Base-by-base conservation (phyloP, 495 filamentous ascomycete species). In the Aspergillus funiculosus region DNA sequence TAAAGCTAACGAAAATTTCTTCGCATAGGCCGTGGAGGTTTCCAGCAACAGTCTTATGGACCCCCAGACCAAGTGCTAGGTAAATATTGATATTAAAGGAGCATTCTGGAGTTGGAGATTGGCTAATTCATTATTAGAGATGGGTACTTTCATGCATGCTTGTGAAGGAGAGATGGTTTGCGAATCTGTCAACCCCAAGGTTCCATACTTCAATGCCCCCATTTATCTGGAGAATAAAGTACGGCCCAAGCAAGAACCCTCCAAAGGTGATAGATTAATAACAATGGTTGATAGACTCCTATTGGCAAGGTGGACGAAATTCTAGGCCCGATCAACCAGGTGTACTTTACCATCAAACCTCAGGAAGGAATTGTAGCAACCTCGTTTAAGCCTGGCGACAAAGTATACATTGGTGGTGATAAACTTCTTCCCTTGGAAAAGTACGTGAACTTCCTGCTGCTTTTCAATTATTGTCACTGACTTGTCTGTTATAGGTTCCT, bases 151-250 rank as follows among this genome's bases (percentile, higher is more conserved):
- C 68, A 66, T 96, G 61, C 92, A 98, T 69, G 80, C 87, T 27
- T 89, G 85, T 68, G 92, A 98, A 67, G 91, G 92, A 59, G 92
- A 98, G 67, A 88, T 98, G 71, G 81, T 98, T 50, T 94, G 89
- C 82, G 79, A 86, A 69, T 90, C 85, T 42, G 80, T 83, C 64
- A 97, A 95, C 73, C 75, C 86, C 44, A 97, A 96, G 73, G 85
- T 98, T 41, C 92, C 92, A 35, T 94, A 96, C 69, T 98, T 98
- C 83, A 97, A 97, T 72, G 92, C 94, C 28, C 89, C 87, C 39
- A 94, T 97, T 59, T 98, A 90, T 74, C 82, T 97, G 39, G 90
- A 98, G 77, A 97, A 97, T 75, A 97, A 96, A 79, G 86, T 86
- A 59, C 43, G 61, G 54, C 15, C 28, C 35, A 26, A 11, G 24